Conservation (phyloP, 352 stramenopile genomes). For the Globisporangium radiosum region DNA sequence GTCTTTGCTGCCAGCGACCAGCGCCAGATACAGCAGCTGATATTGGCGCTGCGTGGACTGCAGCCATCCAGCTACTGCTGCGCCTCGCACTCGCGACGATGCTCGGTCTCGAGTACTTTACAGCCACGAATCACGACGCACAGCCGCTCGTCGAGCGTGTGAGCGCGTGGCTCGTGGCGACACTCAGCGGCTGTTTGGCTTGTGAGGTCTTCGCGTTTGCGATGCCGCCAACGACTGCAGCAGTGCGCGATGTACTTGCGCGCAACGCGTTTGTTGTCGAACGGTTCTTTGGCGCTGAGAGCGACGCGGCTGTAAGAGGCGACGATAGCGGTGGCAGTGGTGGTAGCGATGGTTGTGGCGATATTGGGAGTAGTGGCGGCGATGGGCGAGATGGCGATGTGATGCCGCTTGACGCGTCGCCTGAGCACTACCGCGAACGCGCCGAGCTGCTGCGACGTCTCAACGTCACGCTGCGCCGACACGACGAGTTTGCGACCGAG, state of each 20-base stretch:
- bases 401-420: conserved; percentile 3
- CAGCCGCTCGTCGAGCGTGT: conserved; percentile 23
- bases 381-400: neutral
- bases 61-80: conserved; percentile 23
- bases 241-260: conserved; percentile 16
- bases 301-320: neutral
- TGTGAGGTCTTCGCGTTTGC: conserved; percentile 31
- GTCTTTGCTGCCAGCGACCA: conserved; percentile 31
- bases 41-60: conserved; percentile 26
- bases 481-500: conserved; percentile 4
- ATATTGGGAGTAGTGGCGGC: neutral
- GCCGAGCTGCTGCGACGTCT: conserved; percentile 26
- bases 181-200: conserved; percentile 22
- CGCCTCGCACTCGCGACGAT: conserved; percentile 23
- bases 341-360: conserved; percentile 3
- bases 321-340: neutral
- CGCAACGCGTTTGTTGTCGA: conserved; percentile 38
- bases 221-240: conserved; percentile 21
- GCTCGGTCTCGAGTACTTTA: conserved; percentile 29
- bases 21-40: conserved; percentile 19
- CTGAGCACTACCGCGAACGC: conserved; percentile 28
- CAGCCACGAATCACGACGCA: conserved; percentile 18
- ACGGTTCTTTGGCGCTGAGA: conserved; percentile 35
- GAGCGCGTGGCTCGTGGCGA: conserved; percentile 27
- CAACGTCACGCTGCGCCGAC: conserved; percentile 27